Conservation (phyloP, 148 eudicot species). For the Vaccinium macrocarpon region DNA sequence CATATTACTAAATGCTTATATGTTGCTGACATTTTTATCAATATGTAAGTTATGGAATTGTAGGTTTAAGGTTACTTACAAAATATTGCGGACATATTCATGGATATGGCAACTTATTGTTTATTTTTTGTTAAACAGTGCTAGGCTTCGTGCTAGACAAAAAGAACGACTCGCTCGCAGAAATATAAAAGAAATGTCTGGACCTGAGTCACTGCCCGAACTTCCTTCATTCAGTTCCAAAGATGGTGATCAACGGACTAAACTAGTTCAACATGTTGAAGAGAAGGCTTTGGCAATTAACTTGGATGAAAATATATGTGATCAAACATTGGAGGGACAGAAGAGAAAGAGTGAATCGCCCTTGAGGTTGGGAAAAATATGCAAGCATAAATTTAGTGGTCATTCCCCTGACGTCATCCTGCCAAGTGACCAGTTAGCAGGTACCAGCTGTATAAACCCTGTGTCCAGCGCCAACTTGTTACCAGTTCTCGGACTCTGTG, state of each 20-base stretch:
- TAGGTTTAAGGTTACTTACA: not conserved
- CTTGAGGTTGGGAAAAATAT: slow-evolving; percentile 32
- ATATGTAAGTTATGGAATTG: not conserved
- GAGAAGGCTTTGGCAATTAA: slow-evolving; percentile 33
- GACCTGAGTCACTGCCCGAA: slow-evolving; percentile 28
- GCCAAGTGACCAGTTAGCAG: slow-evolving; percentile 31
- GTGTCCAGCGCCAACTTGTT: slow-evolving; percentile 31
- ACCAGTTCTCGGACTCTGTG: slow-evolving; percentile 89
- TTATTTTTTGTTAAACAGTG: slow-evolving; percentile 39
- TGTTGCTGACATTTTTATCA: not conserved
- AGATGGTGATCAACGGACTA: slow-evolving; percentile 27
- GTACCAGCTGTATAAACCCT: slow-evolving; percentile 27
- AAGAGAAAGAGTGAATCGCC: slow-evolving; percentile 30
- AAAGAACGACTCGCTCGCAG: slow-evolving; percentile 68
- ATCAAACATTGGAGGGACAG: slow-evolving; percentile 27
- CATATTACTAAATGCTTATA: not conserved
- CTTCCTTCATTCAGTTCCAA: slow-evolving; percentile 27
- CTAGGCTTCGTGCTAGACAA: slow-evolving; percentile 87
- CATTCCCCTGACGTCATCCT: slow-evolving; percentile 26
- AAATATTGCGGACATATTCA: not conserved
- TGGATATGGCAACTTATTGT: not conserved
- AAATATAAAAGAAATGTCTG: slow-evolving; percentile 34
- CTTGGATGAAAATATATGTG: slow-evolving; percentile 30
- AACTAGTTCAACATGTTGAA: slow-evolving; percentile 28
- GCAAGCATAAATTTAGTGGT: slow-evolving; percentile 38